phyloP scores from a whole-genome alignment of 352 stramenopile species.

The Phytopythium helicoides region DNA sequence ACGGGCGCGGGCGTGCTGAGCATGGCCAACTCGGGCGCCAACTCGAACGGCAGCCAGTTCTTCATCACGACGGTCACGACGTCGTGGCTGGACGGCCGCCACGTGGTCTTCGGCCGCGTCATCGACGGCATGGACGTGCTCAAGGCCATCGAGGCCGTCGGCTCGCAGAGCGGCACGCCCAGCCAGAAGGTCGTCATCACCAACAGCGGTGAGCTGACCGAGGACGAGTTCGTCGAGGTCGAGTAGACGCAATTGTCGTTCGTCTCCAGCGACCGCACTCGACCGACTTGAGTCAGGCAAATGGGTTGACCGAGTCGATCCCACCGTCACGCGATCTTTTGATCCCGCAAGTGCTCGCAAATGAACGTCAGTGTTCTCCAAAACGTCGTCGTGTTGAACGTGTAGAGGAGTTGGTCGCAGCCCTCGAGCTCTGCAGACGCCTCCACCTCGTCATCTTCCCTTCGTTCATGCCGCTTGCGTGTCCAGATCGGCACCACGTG shows the following conservation, averaged over 20 bases:
- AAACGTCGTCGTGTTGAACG: too few species aligned
- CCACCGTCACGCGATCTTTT: too few species aligned
- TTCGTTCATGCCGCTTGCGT: too few species aligned
- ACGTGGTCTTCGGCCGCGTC: slow-evolving; percentile 97
- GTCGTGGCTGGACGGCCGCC: slow-evolving; percentile 89
- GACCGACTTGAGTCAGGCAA: too few species aligned
- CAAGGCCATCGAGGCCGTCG: slow-evolving; percentile 95
- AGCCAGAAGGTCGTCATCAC: slow-evolving; percentile 91
- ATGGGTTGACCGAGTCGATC: too few species aligned
- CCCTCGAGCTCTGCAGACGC: too few species aligned
- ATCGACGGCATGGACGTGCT: slow-evolving; percentile 97
- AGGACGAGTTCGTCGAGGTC: slow-evolving; percentile 7
- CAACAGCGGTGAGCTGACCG: slow-evolving; percentile 92
- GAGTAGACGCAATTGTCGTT: neutral
- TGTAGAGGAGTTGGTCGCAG: too few species aligned
- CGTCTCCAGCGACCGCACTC: too few species aligned
- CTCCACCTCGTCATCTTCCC: too few species aligned
- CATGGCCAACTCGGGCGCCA: slow-evolving; percentile 95
- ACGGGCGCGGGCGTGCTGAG: slow-evolving; percentile 89
- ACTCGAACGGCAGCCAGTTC: slow-evolving; percentile 98
- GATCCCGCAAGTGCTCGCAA: too few species aligned
- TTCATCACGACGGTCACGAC: slow-evolving; percentile 94
- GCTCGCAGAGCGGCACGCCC: slow-evolving; percentile 91
- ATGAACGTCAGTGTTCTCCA: too few species aligned
- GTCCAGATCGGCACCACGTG: too few species aligned